Percentiles rank a stretch among this genome's conserved stretches.
phyloP scores from a whole-genome alignment of 768 basidiomycete genomes.

The Kwoniella botswanensis region DNA sequence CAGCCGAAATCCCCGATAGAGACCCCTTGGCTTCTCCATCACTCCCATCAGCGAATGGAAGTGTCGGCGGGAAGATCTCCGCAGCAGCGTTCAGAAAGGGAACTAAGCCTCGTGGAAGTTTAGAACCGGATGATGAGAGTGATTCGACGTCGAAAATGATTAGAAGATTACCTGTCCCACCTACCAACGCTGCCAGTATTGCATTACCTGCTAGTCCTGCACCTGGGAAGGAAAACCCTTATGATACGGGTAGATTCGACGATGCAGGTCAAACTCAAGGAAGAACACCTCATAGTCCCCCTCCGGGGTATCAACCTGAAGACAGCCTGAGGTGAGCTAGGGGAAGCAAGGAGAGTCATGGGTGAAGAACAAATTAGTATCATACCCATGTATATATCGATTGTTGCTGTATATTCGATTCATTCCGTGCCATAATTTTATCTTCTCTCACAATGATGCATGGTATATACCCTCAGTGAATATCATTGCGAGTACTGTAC shows the following conservation, averaged over 20 bases:
- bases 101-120: constrained; percentile 20
- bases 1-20: constrained; percentile 16
- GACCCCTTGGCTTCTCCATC: constrained; percentile 9
- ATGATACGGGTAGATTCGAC: constrained; percentile 9
- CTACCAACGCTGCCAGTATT: constrained; percentile 23
- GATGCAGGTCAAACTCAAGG: neutral
- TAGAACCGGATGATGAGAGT: constrained; percentile 31
- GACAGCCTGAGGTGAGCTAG: neutral
- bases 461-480: no score
- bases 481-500: no score
- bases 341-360: neutral
- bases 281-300: constrained; percentile 1
- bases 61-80: constrained; percentile 45
- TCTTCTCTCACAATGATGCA: no score
- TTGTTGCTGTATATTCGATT: no score
- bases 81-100: constrained; percentile 47
- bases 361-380: no score
- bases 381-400: no score
- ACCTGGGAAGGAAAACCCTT: constrained; percentile 13
- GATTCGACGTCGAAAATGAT: constrained; percentile 20
- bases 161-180: constrained; percentile 41
- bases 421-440: no score
- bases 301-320: constrained; percentile 14
- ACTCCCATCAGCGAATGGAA: neutral
- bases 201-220: constrained; percentile 25